Percentiles rank a stretch among this genome's conserved stretches.
These are phyloP conservation scores for Fistulina hepatica DNA, from an alignment of 1,284 basidiomycete species.

Conservation along the genomic window DNA sequence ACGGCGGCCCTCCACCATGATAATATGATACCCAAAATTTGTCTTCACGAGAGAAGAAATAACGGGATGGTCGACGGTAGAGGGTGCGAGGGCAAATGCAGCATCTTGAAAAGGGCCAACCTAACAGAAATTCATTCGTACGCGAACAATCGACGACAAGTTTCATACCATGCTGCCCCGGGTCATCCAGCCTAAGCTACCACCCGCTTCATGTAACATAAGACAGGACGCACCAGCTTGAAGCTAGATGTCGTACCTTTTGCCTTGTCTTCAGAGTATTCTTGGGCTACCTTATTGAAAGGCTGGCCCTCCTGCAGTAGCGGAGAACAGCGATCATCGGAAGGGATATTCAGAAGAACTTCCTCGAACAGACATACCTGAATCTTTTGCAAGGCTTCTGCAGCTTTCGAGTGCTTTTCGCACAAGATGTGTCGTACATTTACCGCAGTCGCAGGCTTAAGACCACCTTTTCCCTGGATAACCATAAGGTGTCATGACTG, in stretches of 20 bases:
- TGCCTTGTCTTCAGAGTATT: constrained; percentile 82
- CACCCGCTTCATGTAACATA: constrained; percentile 43
- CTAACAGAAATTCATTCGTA: constrained; percentile 8
- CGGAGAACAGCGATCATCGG: constrained; percentile 3
- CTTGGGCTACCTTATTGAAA: constrained; percentile 79
- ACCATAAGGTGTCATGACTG: too few relatives aligned
- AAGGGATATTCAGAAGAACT: constrained; percentile 4
- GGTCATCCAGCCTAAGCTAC: constrained; percentile 75
- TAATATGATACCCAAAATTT: constrained; percentile 76
- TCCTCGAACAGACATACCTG: constrained; percentile 34
- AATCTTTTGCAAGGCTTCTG: constrained; percentile 67
- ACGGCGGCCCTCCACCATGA: constrained; percentile 76
- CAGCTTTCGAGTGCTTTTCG: constrained; percentile 72
- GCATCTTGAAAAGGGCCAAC: constrained; percentile 70
- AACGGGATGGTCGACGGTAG: constrained; percentile 65
- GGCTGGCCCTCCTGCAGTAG: constrained; percentile 49
- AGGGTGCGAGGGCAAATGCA: constrained; percentile 68
- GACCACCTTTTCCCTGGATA: constrained; percentile 10
- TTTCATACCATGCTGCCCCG: constrained; percentile 62
- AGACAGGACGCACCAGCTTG: constrained; percentile 4
- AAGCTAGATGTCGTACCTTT: constrained; percentile 40
- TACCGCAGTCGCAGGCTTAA: constrained; percentile 68
- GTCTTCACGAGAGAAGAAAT: constrained; percentile 68
- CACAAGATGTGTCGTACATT: constrained; percentile 82
- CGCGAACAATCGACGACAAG: background rate